Evolutionary conservation across 2,329 filamentous ascomycete species (phyloP).

Genomic region (Fusarium compactum): DNA sequence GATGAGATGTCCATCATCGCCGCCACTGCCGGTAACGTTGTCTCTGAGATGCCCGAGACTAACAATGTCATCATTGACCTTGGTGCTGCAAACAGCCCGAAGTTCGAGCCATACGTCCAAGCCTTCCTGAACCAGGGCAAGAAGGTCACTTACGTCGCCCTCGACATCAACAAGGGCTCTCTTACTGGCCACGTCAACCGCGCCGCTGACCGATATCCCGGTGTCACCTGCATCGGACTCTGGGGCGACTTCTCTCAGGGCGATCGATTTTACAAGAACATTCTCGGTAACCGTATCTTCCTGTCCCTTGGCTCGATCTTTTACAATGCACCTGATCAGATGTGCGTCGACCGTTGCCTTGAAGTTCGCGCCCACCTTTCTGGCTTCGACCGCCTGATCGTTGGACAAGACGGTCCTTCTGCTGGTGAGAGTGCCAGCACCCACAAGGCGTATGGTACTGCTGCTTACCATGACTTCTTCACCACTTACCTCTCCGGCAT

Average conservation of each 20-base stretch:
- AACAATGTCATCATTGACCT: constrained; percentile 34
- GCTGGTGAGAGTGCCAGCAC: not conserved
- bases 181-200: constrained; percentile 21
- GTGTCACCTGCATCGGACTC: constrained; percentile 25
- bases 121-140: constrained; percentile 35
- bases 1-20: constrained; percentile 38
- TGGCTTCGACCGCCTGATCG: constrained; percentile 14
- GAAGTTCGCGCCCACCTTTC: constrained; percentile 23
- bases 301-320: constrained; percentile 36
- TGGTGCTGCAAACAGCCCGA: constrained; percentile 38
- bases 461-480: constrained; percentile 33
- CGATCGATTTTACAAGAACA: constrained; percentile 21
- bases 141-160: constrained; percentile 28
- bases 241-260: constrained; percentile 42
- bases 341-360: constrained; percentile 31
- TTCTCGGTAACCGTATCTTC: constrained; percentile 22
- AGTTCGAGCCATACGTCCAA: constrained; percentile 38
- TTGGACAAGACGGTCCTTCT: constrained; percentile 35
- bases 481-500: constrained; percentile 15
- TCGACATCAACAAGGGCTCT: constrained; percentile 27
- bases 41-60: constrained; percentile 7
- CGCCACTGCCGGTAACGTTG: constrained; percentile 25
- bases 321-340: constrained; percentile 33
- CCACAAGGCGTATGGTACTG: constrained; percentile 25
- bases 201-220: constrained; percentile 22